Evolutionary conservation across 768 basidiomycete genomes (phyloP).

Genomic region (Amylocystis lapponica): DNA sequence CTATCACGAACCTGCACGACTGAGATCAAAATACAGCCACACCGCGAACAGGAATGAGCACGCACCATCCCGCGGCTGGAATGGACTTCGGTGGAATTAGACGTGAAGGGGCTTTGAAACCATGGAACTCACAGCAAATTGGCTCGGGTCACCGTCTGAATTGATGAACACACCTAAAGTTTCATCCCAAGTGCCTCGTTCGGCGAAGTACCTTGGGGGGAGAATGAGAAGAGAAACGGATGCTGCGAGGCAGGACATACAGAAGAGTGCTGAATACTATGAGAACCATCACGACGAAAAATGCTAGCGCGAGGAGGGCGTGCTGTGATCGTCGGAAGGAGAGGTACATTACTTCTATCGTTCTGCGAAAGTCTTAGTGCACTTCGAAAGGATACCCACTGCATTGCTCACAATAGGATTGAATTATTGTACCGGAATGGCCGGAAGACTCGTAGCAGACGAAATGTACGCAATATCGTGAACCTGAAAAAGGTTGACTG

Average conservation of each 20-base stretch:
- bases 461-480: constrained; percentile 86
- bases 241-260: constrained; percentile 32
- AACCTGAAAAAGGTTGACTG: constrained; percentile 86
- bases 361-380: constrained; percentile 45
- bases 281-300: constrained; percentile 85
- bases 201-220: constrained; percentile 69
- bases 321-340: constrained; percentile 82
- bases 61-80: constrained; percentile 74
- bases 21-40: not conserved
- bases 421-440: constrained; percentile 84
- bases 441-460: constrained; percentile 81
- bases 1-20: constrained; percentile 58
- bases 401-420: constrained; percentile 61
- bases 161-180: constrained; percentile 77
- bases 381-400: not conserved
- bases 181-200: constrained; percentile 87
- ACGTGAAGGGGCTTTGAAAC: not conserved
- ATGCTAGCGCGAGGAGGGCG: constrained; percentile 78
- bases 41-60: constrained; percentile 6
- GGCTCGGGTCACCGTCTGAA: constrained; percentile 75
- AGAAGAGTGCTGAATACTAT: constrained; percentile 84
- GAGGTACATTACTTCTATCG: constrained; percentile 91
- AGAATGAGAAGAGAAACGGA: not conserved
- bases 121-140: constrained; percentile 54
- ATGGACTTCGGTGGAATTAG: constrained; percentile 40